Evolutionary conservation across 2,329 filamentous ascomycete species (phyloP).

Genomic region (Hypoxylon sp.): DNA sequence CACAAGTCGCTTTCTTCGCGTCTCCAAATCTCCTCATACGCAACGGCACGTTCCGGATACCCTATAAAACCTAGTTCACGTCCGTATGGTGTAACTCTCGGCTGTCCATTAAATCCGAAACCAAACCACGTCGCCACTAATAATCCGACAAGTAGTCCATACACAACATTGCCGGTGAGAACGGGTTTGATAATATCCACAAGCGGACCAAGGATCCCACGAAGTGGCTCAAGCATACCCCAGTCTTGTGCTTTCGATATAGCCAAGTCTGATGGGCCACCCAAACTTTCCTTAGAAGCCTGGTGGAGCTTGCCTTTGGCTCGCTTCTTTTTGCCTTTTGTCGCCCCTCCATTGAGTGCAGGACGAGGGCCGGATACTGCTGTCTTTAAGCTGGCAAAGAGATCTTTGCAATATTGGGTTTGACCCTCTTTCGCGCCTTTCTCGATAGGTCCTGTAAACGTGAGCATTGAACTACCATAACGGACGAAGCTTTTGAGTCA

Average conservation of each 20-base stretch:
- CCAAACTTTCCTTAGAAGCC: constrained; percentile 59
- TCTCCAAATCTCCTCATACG: constrained; percentile 94
- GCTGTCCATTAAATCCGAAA: constrained; percentile 65
- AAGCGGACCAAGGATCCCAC: constrained; percentile 77
- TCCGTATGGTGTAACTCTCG: constrained; percentile 57
- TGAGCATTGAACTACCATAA: constrained; percentile 51
- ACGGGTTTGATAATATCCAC: constrained; percentile 78
- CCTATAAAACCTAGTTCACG: constrained; percentile 59
- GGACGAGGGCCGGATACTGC: constrained; percentile 77
- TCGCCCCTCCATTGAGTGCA: constrained; percentile 60
- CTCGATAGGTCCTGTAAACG: constrained; percentile 84
- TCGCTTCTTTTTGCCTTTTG: constrained; percentile 74
- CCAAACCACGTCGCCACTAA: constrained; percentile 83
- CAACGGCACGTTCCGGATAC: constrained; percentile 78
- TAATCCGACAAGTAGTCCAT: constrained; percentile 80
- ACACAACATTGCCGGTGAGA: constrained; percentile 82
- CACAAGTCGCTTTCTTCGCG: constrained; percentile 90
- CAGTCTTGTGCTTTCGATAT: constrained; percentile 68
- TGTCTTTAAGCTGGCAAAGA: constrained; percentile 80
- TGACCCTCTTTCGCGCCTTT: constrained; percentile 96
- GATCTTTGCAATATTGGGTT: constrained; percentile 82
- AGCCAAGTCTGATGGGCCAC: constrained; percentile 59
- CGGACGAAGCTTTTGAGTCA: constrained; percentile 46
- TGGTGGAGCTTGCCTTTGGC: constrained; percentile 66
- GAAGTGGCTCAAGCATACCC: constrained; percentile 86